Evolutionary conservation across 1,284 basidiomycete species (phyloP), one percentile per base, ranked within the genome.

Genomic region (Trichosporon asahii): DNA sequence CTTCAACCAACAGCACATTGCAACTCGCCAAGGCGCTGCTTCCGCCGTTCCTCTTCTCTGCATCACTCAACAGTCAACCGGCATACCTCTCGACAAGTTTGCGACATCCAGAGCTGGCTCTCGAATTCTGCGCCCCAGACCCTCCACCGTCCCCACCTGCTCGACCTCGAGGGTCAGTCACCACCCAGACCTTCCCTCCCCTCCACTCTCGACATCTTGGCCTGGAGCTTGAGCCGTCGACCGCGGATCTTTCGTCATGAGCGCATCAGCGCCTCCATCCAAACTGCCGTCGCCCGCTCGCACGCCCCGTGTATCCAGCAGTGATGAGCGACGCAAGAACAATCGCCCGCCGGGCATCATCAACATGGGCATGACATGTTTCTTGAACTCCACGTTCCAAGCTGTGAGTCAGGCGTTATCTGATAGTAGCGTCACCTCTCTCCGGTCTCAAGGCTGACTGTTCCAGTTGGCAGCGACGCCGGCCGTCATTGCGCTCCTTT

Each of bases 291-390:
- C 70, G 37, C 73, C 73, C 66, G 65, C 69, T 18, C 70, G 55
- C 23, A 69, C 70, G 63, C 73, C 73, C 27, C 73, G 70, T 11
- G 57, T 33, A n/a, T 65, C 64, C 6, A 27, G 8, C 18, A 49
- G 40, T 37, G 57, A 61, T 61, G 57, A 61, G 29, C 57, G 57
- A 21, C 57, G 49, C 55, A 29, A 21, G 55, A 37, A 33, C 29
- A 66, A 73, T 68, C 83, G 79, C 68, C 83, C 83, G 9, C 76
- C 80, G 9, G 93, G 93, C 1, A 86, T 94, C 40, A 81, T 90
- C 74, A 94, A 94, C 81, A 90, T 94, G 84, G 92, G 92, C 60
- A 95, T 95, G 83, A 94, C 93, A 0, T 95, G 93, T 83, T 95
- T 94, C 83, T 91, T 95, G 88, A 95, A 95, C 83, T 93, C 92